phyloP scores from a whole-genome alignment of 345 rosid species.

The Populus tremula region DNA sequence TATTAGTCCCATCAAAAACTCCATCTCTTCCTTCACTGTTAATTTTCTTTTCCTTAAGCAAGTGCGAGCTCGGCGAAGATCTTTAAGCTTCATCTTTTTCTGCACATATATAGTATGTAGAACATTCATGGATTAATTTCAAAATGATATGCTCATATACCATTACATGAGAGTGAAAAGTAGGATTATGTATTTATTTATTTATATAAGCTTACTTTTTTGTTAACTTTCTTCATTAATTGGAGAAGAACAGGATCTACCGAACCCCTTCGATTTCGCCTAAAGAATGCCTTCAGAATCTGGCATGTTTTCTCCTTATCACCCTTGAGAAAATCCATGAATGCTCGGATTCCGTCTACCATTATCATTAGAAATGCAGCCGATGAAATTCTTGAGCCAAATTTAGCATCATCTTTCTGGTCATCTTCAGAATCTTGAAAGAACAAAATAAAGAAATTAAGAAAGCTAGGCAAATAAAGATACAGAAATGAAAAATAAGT shows the following conservation, averaged over 20 bases:
- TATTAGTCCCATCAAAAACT: constrained; percentile 80
- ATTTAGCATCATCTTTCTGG: constrained; percentile 49
- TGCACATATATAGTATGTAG: constrained; percentile 25
- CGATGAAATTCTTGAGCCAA: constrained; percentile 68
- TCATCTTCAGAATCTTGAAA: constrained; percentile 58
- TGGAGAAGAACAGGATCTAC: constrained; percentile 82
- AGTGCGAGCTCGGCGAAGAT: constrained; percentile 55
- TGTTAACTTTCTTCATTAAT: constrained; percentile 80
- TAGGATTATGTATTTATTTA: not conserved
- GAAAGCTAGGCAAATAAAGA: not conserved
- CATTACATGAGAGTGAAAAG: not conserved
- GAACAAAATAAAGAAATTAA: not conserved
- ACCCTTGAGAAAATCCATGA: constrained; percentile 90
- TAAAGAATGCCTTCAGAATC: constrained; percentile 63
- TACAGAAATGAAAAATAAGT: not conserved
- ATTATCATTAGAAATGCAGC: constrained; percentile 77
- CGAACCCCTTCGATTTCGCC: constrained; percentile 51
- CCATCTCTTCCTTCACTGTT: constrained; percentile 75
- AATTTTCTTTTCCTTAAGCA: constrained; percentile 71
- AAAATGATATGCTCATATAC: not conserved
- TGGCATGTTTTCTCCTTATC: constrained; percentile 80
- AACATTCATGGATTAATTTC: not conserved
- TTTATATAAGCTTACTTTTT: constrained; percentile 48
- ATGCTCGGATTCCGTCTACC: constrained; percentile 89
- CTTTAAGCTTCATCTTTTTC: constrained; percentile 85